A percentile compares a stretch with the other conserved stretches of the same genome.
phyloP scores from a whole-genome alignment of 177 flowering plant genomes.

The Vitis hybrid region DNA sequence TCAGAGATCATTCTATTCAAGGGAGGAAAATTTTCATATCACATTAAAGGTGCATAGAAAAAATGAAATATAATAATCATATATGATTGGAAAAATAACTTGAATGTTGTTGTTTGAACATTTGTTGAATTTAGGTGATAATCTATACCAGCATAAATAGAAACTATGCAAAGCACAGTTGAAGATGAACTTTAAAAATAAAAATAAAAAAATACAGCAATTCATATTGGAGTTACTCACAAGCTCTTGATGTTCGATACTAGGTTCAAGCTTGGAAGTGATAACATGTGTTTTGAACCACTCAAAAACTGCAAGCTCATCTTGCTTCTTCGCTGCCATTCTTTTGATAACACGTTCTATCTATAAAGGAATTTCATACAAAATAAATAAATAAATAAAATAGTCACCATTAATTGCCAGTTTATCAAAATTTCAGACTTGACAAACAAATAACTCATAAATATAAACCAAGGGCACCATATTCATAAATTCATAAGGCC shows the following conservation, averaged over 20 bases:
- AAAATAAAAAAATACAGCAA: background rate
- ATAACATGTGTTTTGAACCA: constrained; percentile 79
- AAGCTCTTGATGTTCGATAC: constrained; percentile 81
- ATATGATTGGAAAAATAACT: background rate
- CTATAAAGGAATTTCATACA: constrained; percentile 32
- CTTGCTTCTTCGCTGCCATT: constrained; percentile 52
- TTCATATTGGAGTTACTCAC: constrained; percentile 41
- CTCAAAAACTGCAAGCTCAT: constrained; percentile 59
- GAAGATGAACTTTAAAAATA: background rate
- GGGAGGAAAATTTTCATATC: background rate
- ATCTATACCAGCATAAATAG: background rate
- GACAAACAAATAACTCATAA: background rate
- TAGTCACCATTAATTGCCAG: background rate
- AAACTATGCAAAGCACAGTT: background rate
- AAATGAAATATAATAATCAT: background rate
- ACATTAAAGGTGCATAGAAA: background rate
- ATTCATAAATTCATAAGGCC: too few species aligned
- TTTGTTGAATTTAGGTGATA: background rate
- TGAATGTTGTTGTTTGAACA: background rate
- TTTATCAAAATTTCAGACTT: background rate
- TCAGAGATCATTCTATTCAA: constrained; percentile 3
- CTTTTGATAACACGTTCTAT: constrained; percentile 56
- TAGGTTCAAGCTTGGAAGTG: constrained; percentile 64
- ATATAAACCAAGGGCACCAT: too few species aligned
- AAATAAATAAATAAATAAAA: background rate